Percentiles rank a stretch among this genome's conserved stretches.
phyloP scores from a whole-genome alignment of 306 rosid species.

The Cucumis cinereus region DNA sequence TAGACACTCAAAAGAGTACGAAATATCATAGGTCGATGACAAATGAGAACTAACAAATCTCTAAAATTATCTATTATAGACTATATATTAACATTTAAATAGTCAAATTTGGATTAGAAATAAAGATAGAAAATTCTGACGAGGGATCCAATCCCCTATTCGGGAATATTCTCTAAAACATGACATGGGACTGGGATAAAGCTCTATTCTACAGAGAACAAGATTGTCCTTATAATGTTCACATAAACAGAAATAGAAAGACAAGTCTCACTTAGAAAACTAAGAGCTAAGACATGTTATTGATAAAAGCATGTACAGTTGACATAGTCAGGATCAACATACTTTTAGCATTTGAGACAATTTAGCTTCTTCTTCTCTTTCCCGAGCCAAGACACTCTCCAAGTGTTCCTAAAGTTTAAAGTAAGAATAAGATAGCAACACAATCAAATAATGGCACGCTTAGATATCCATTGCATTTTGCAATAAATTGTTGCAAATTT shows the following conservation, averaged over 20 bases:
- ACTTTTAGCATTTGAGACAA: slow-evolving; percentile 59
- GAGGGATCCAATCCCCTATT: background rate
- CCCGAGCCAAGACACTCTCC: slow-evolving; percentile 62
- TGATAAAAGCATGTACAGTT: background rate
- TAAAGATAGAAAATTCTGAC: background rate
- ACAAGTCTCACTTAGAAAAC: background rate
- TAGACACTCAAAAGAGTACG: background rate
- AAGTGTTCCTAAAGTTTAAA: slow-evolving; percentile 51
- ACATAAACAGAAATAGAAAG: background rate
- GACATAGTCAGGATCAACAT: slow-evolving; percentile 4
- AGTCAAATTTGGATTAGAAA: background rate
- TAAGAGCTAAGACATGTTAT: background rate
- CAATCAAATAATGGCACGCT: background rate
- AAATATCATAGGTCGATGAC: background rate
- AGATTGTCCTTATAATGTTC: background rate
- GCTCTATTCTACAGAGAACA: background rate
- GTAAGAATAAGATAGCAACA: background rate
- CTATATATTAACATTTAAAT: background rate
- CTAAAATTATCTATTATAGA: background rate
- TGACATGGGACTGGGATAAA: background rate
- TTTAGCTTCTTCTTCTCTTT: slow-evolving; percentile 61
- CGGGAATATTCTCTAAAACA: background rate
- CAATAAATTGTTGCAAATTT: background rate
- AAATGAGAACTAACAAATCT: background rate
- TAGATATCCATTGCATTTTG: background rate